Evolutionary conservation across 2,329 filamentous ascomycete genomes (phyloP).

Genomic region (Aspergillus felis): DNA sequence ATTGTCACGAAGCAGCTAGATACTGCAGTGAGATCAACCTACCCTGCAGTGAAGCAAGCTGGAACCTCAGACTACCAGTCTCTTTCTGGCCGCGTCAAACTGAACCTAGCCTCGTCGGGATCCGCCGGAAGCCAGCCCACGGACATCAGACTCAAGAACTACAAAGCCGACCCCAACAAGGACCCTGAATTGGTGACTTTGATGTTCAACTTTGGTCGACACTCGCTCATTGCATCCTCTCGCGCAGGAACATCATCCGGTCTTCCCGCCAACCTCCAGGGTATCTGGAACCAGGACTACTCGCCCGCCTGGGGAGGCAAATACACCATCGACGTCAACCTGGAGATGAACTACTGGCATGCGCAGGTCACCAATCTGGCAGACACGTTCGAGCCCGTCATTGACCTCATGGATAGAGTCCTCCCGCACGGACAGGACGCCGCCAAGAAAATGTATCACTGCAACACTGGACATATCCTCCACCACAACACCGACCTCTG

Average conservation of each 20-base stretch:
- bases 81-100: slow-evolving; percentile 1
- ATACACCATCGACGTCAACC: slow-evolving; percentile 57
- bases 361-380: slow-evolving; percentile 50
- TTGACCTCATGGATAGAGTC: slow-evolving; percentile 38
- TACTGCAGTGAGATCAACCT: neutral
- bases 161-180: neutral
- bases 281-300: slow-evolving; percentile 51
- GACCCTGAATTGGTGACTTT: slow-evolving; percentile 42
- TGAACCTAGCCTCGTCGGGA: slow-evolving; percentile 4
- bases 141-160: neutral
- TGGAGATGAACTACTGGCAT: slow-evolving; percentile 61
- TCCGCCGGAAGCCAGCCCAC: neutral
- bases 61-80: slow-evolving; percentile 3
- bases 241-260: slow-evolving; percentile 30
- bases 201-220: slow-evolving; percentile 49
- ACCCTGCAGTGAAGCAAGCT: neutral
- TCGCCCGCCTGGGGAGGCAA: slow-evolving; percentile 50
- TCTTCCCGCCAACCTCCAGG: slow-evolving; percentile 56
- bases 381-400: slow-evolving; percentile 39
- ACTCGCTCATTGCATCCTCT: slow-evolving; percentile 52
- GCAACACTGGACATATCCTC: slow-evolving; percentile 49
- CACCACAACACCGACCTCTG: slow-evolving; percentile 58
- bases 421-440: slow-evolving; percentile 44
- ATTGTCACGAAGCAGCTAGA: neutral
- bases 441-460: slow-evolving; percentile 49